Evolutionary conservation across 805 yeast species (phyloP), one percentile per base, ranked within the genome.

Genomic region (Ogataea populi-albae): DNA sequence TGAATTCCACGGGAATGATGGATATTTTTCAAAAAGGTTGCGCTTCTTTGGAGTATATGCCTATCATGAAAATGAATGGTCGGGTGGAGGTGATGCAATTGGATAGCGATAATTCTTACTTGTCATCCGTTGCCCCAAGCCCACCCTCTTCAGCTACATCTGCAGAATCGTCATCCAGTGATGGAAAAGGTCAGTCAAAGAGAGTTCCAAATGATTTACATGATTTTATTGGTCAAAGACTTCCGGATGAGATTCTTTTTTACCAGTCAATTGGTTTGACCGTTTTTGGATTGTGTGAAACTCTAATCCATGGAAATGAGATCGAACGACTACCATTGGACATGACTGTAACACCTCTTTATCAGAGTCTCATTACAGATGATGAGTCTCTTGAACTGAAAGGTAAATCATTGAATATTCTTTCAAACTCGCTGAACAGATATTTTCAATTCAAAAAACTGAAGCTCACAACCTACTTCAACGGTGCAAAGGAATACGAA

Each of bases 171-270:
- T 15, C 38, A n/a, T 18, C 40, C 15, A 18, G 27, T 8, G 41
- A 32, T 14, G 38, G 31, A 9, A 50, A 44, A 9, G 52, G 43
- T 5, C 49, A 40, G 6, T 33, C 35, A 11, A 51, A 45, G 24
- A 64, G 64, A 35, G 62, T 82, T 30, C 97, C 98, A 3, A 75
- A 77, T 42, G 95, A 88, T 57, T 66, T 86, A 9, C 93, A 86
- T 55, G 88, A 81, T 30, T 74, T 88, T 30, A 71, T 93, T 32
- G 87, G 94, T 7, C 86, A 84, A 57, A 75, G 89, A 54, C 66
- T 93, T 34, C 94, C 97, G 2, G 84, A 86, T 35, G 98, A 89
- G 61, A 69, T 83, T 26, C 81, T 77, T 52, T 88, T 81, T 55
- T 93, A 87, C 59, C 77, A 77, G 54, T 81, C 94, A 1, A 59